Percentiles rank a stretch among this genome's conserved stretches.
Conservation (phyloP, 2,329 filamentous ascomycete genomes). For the Botrytis cinerea region DNA sequence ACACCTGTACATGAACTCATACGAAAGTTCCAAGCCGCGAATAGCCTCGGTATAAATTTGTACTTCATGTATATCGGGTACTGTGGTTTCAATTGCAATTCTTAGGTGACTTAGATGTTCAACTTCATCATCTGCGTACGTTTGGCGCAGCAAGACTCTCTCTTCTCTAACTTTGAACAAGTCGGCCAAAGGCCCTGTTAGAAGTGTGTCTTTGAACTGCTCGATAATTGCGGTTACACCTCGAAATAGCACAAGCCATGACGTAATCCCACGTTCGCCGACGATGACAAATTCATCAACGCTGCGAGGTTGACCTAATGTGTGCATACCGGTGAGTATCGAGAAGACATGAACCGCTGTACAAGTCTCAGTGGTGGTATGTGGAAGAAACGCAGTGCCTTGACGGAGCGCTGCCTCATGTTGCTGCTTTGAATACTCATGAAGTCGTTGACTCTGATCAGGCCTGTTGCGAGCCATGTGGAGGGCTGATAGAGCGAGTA, state of each 20-base stretch:
- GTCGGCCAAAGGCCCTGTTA: not conserved
- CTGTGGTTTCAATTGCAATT: constrained; percentile 14
- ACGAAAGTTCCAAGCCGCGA: constrained; percentile 40
- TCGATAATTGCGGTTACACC: not conserved
- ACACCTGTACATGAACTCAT: constrained; percentile 34
- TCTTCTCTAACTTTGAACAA: constrained; percentile 3
- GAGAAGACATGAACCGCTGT: constrained; percentile 43
- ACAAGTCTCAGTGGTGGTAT: constrained; percentile 38
- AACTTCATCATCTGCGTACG: not conserved
- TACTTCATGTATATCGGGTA: not conserved
- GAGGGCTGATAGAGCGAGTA: constrained; percentile 50
- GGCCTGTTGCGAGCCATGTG: constrained; percentile 48
- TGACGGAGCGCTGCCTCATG: constrained; percentile 36
- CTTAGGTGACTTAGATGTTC: not conserved
- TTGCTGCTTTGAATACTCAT: constrained; percentile 42
- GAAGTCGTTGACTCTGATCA: constrained; percentile 42
- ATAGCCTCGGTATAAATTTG: constrained; percentile 32
- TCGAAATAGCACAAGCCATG: constrained; percentile 43
- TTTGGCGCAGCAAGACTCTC: not conserved
- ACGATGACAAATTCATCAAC: constrained; percentile 41
- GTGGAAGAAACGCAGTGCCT: constrained; percentile 40
- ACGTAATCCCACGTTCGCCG: constrained; percentile 37
- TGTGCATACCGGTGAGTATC: constrained; percentile 42
- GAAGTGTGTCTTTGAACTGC: not conserved
- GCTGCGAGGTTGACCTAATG: constrained; percentile 41